phyloP scores from a whole-genome alignment of 2,329 filamentous ascomycete genomes.

The Cryoendolithus antarcticus region DNA sequence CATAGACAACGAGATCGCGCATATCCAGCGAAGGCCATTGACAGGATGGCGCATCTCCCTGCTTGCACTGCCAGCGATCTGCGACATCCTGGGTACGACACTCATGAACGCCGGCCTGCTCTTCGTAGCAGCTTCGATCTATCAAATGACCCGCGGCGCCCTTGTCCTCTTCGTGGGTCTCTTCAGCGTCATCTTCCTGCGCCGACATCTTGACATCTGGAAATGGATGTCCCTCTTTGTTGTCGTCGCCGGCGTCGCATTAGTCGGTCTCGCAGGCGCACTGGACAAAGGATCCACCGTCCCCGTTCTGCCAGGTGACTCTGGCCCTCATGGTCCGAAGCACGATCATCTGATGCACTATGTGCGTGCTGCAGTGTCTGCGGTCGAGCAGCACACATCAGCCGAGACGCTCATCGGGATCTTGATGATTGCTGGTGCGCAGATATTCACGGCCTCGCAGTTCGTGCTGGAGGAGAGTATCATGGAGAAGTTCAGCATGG shows the following conservation, averaged over 20 bases:
- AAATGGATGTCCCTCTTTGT: slow-evolving; percentile 85
- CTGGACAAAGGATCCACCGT: slow-evolving; percentile 54
- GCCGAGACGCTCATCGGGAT: slow-evolving; percentile 69
- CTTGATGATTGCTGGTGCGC: slow-evolving; percentile 83
- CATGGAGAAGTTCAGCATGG: slow-evolving; percentile 63
- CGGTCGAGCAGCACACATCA: slow-evolving; percentile 39
- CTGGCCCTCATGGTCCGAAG: slow-evolving; percentile 20
- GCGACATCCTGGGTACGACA: slow-evolving; percentile 89
- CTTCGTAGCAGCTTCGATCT: slow-evolving; percentile 90
- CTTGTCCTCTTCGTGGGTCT: slow-evolving; percentile 90
- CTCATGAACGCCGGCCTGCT: slow-evolving; percentile 93
- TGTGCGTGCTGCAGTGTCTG: slow-evolving; percentile 24
- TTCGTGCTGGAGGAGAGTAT: slow-evolving; percentile 95
- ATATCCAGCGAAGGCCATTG: slow-evolving; percentile 41
- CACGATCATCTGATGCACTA: slow-evolving; percentile 10
- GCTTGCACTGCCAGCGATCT: slow-evolving; percentile 75
- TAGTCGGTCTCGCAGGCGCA: slow-evolving; percentile 82
- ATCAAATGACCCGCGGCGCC: slow-evolving; percentile 95
- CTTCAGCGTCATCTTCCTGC: slow-evolving; percentile 86
- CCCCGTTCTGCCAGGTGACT: slow-evolving; percentile 17
- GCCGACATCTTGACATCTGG: slow-evolving; percentile 66
- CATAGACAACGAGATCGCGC: slow-evolving; percentile 35
- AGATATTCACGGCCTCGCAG: slow-evolving; percentile 93
- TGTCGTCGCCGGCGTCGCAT: slow-evolving; percentile 74
- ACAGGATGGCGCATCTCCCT: slow-evolving; percentile 59